Evolutionary conservation across 257 asterid genomes (phyloP).

Genomic region (Gynochthodes officinalis): DNA sequence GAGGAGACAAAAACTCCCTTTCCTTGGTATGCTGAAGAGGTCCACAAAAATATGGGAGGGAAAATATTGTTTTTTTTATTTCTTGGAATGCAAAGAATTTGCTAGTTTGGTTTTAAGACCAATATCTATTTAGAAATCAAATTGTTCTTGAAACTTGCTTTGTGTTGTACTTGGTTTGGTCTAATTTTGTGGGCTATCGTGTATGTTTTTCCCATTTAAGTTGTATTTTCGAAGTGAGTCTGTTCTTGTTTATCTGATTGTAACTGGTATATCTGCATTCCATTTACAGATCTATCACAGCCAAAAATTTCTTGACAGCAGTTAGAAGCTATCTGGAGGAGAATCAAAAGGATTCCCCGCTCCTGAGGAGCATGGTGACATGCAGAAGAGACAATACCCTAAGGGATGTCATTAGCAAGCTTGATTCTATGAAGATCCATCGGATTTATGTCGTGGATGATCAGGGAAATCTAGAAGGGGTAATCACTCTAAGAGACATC

Average conservation of each 20-base stretch:
- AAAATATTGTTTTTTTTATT: no score
- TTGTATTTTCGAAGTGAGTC: not conserved
- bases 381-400: conserved; percentile 60
- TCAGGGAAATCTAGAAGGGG: conserved; percentile 70
- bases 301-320: conserved; percentile 75
- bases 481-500: conserved; percentile 88
- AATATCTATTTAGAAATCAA: no score
- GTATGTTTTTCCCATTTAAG: not conserved
- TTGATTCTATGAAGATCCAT: conserved; percentile 75
- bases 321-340: conserved; percentile 52
- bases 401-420: conserved; percentile 65
- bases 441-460: conserved; percentile 79
- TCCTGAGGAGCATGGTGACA: conserved; percentile 64
- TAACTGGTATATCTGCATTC: not conserved
- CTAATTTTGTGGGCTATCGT: not conserved
- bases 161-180: not conserved
- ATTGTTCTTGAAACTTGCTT: no score
- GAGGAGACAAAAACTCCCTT: not conserved
- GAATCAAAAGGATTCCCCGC: conserved; percentile 41
- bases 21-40: not conserved
- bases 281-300: conserved; percentile 71
- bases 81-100: no score
- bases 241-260: not conserved
- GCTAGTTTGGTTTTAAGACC: not conserved
- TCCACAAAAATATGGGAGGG: not conserved